Evolutionary conservation across 305 asterid species (phyloP), one percentile per base, ranked within the genome.

Genomic region (Fraxinus ornus): DNA sequence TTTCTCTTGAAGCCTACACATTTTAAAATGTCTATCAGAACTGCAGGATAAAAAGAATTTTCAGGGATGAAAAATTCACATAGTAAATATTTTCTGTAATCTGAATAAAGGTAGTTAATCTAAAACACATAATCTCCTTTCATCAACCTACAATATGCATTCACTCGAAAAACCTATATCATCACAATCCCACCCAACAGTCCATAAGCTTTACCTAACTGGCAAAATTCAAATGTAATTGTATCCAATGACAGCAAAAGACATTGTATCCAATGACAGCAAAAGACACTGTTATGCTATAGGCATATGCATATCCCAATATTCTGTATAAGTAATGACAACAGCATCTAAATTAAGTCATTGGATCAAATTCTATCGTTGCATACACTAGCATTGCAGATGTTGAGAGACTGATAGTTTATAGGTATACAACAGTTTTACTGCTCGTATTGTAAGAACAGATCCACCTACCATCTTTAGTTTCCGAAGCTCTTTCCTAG

Each of bases 1-100:
- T 90, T 90, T 93, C 99, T 88, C 93, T 92, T 68, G 98, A 87
- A 81, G 97, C 98, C 99, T 96, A 88, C 86, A 89, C 79, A 84
- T 74, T 79, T 76, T 78, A 72, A 84, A 76, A 85, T 28, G 79
- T 72, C 39, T 76, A 81, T 88, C 76, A 80, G 64, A 73, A 79
- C 19, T 71, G 60, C 55, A 35, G 2, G 30, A 78, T 39, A 79
- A 24, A 81, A 75, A 49, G 74, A 78, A 78, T 19, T 71, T 80
- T 80, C 33, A 64, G 78, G 71, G 66, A 82, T 37, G 78, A 83
- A 39, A 10, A 75, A 13, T 72, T 30, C 33, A 77, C 75, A 17
- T 17, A 26, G 62, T 57, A 35, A 21, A 17, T 21, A 66, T 33
- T 39, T 77, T 32, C 64, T 17, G 5, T 76, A 47, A 77, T 78